phyloP scores from a whole-genome alignment of 2,329 filamentous ascomycete genomes.

The Monascus ruber region DNA sequence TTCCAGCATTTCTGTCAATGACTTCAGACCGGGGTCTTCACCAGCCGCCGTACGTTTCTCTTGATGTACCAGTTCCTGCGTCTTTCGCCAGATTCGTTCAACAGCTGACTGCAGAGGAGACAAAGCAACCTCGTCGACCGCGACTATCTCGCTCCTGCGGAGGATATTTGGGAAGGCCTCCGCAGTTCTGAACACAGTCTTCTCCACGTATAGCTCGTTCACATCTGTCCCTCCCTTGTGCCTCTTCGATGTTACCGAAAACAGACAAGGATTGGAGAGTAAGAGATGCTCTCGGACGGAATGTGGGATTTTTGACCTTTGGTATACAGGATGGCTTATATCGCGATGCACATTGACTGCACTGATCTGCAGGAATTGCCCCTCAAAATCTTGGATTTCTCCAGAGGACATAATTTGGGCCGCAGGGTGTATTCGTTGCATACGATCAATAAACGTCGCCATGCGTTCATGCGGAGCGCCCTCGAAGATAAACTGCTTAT shows the following conservation, averaged over 20 bases:
- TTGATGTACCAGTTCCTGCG: constrained; percentile 65
- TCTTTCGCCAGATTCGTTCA: constrained; percentile 83
- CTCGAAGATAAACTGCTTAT: constrained; percentile 90
- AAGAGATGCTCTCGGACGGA: constrained; percentile 79
- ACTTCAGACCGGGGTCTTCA: constrained; percentile 56
- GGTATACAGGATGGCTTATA: constrained; percentile 70
- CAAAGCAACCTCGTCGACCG: constrained; percentile 54
- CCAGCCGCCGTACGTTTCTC: constrained; percentile 65
- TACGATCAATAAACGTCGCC: constrained; percentile 73
- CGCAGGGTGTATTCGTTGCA: constrained; percentile 80
- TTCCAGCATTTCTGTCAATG: constrained; percentile 63
- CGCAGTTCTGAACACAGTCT: constrained; percentile 69
- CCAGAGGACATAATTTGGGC: constrained; percentile 67
- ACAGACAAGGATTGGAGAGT: constrained; percentile 62
- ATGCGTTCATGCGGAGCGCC: constrained; percentile 65
- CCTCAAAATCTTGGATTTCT: constrained; percentile 69
- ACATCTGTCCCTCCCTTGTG: constrained; percentile 56
- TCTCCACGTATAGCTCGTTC: constrained; percentile 67
- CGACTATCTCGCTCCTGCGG: constrained; percentile 72
- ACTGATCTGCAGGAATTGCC: constrained; percentile 77
- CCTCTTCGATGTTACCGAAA: constrained; percentile 64
- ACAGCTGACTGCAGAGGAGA: constrained; percentile 75
- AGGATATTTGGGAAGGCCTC: constrained; percentile 88
- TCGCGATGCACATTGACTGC: constrained; percentile 74
- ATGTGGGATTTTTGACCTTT: constrained; percentile 72